A percentile compares a stretch with the other conserved stretches of the same genome.
Evolutionary conservation across 2,329 filamentous ascomycete species (phyloP).

Genomic region (Pseudofabraea citricarpa): DNA sequence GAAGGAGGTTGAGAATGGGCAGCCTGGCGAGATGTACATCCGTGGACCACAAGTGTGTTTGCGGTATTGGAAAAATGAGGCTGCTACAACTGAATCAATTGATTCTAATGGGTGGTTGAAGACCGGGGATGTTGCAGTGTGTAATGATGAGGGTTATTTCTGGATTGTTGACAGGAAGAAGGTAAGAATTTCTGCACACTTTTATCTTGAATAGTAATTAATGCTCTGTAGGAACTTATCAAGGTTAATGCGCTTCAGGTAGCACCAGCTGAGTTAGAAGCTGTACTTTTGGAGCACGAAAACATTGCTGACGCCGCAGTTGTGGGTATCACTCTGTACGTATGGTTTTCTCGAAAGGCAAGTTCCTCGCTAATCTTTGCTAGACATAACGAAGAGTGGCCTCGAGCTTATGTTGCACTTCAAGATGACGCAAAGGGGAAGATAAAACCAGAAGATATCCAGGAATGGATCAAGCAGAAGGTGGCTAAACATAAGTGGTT

Average conservation of each 20-base stretch:
- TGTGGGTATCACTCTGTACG: constrained; percentile 45
- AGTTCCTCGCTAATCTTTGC: constrained; percentile 3
- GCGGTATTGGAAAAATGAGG: constrained; percentile 53
- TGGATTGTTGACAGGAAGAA: constrained; percentile 53
- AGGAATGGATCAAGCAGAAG: constrained; percentile 37
- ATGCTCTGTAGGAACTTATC: constrained; percentile 46
- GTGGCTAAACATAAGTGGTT: constrained; percentile 49
- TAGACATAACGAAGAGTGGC: constrained; percentile 43
- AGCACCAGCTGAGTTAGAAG: constrained; percentile 53
- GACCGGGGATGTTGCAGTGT: constrained; percentile 52
- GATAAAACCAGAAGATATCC: constrained; percentile 47
- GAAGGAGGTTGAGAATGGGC: constrained; percentile 39
- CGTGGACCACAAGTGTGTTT: constrained; percentile 52
- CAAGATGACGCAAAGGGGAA: constrained; percentile 40
- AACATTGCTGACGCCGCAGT: constrained; percentile 49
- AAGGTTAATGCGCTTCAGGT: constrained; percentile 57
- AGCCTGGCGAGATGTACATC: constrained; percentile 49
- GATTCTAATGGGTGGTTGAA: constrained; percentile 50
- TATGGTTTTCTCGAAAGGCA: constrained; percentile 3
- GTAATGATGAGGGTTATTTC: constrained; percentile 41
- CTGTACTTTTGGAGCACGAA: constrained; percentile 44
- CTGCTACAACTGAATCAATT: constrained; percentile 46
- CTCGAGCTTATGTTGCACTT: constrained; percentile 46
- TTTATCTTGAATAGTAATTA: background rate
- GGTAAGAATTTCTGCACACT: constrained; percentile 19